These are phyloP conservation scores for Nepenthes gracilis DNA, from an alignment of 148 eudicot genomes.

Conservation along the genomic window DNA sequence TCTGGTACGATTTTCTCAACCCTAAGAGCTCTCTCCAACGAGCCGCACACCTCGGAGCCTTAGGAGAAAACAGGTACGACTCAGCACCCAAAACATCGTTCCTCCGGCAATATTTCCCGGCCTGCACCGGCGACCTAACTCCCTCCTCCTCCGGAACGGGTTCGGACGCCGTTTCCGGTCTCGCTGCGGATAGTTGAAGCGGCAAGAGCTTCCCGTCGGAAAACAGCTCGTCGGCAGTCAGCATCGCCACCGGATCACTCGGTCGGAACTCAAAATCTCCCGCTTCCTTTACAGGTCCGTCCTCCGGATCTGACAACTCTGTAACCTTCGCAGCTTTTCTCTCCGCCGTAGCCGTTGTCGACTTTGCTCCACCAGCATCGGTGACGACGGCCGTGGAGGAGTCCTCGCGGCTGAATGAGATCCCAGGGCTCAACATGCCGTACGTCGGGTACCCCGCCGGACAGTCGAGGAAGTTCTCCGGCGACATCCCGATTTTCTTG, in stretches of 20 bases:
- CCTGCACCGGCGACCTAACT: conserved; percentile 20
- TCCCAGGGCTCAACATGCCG: conserved; percentile 44
- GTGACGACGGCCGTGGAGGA: conserved; percentile 8
- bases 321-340: background rate
- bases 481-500: conserved; percentile 36
- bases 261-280: conserved; percentile 75
- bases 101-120: conserved; percentile 14
- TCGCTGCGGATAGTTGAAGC: conserved; percentile 23
- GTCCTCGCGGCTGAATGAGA: conserved; percentile 25
- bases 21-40: conserved; percentile 82
- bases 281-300: conserved; percentile 2
- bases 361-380: background rate
- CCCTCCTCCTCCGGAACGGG: conserved; percentile 5
- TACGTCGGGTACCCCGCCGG: conserved; percentile 28
- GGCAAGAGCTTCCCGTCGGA: conserved; percentile 76
- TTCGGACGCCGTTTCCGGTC: background rate
- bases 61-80: conserved; percentile 59
- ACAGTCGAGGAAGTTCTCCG: conserved; percentile 34
- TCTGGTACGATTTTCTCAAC: conserved; percentile 37
- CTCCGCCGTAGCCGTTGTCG: background rate
- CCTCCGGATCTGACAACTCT: conserved; percentile 25
- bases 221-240: conserved; percentile 89
- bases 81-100: conserved; percentile 4
- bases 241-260: conserved; percentile 46
- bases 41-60: conserved; percentile 78